Percentiles rank a stretch among this genome's conserved stretches.
Conservation (phyloP, 352 stramenopile genomes). For the Globisporangium nodosum region DNA sequence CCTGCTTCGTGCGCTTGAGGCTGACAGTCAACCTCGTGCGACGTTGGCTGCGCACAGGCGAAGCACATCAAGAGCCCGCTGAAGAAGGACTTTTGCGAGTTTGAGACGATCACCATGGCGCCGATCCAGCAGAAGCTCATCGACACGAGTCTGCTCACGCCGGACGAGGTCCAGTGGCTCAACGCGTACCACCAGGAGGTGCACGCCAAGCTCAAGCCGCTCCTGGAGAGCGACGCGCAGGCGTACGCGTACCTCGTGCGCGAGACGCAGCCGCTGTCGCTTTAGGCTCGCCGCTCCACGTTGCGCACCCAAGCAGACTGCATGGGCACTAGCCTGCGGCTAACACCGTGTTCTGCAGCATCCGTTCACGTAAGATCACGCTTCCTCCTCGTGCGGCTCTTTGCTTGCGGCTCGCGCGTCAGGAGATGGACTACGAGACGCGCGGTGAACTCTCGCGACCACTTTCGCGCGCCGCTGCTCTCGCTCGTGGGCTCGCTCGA, state of each 20-base stretch:
- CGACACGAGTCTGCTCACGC: conserved; percentile 87
- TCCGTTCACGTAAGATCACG: not conserved
- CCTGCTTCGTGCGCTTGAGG: not conserved
- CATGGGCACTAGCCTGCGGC: not conserved
- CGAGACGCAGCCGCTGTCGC: conserved; percentile 60
- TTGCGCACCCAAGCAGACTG: not conserved
- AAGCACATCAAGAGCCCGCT: conserved; percentile 56
- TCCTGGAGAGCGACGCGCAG: conserved; percentile 66
- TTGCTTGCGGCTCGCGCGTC: conserved; percentile 7
- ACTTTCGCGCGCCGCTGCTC: conserved; percentile 27
- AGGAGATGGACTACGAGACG: conserved; percentile 34
- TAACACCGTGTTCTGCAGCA: not conserved
- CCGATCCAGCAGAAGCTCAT: conserved; percentile 98
- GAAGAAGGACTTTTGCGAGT: conserved; percentile 91
- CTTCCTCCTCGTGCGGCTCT: not conserved
- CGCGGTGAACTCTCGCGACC: conserved; percentile 23
- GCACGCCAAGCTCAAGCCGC: conserved; percentile 87
- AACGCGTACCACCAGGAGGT: conserved; percentile 92
- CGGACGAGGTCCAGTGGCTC: conserved; percentile 93
- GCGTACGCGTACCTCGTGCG: conserved; percentile 70
- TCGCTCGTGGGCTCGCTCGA: conserved; percentile 42
- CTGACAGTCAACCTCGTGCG: not conserved
- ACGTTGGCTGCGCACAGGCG: conserved; percentile 19
- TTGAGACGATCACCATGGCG: conserved; percentile 96
- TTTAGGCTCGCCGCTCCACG: conserved; percentile 1